These are phyloP conservation scores for Lentinula boryana DNA, from an alignment of 768 basidiomycete species.

Conservation along the genomic window DNA sequence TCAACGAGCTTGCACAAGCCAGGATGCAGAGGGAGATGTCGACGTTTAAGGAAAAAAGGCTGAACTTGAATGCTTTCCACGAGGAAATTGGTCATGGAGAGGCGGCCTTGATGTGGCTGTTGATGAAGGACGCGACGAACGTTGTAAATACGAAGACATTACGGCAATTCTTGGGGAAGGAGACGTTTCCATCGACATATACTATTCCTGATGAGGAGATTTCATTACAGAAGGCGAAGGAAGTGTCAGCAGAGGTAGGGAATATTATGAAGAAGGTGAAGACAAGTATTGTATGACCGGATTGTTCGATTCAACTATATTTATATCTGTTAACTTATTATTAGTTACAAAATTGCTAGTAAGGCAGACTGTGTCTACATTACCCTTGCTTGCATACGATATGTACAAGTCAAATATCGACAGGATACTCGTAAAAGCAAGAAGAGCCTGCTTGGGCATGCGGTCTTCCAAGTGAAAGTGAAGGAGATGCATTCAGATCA, in stretches of 20 bases:
- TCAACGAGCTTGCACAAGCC: constrained; percentile 29
- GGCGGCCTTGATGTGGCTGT: constrained; percentile 28
- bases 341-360: too few relatives aligned
- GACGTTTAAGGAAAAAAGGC: constrained; percentile 14
- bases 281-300: too few relatives aligned
- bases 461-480: too few relatives aligned
- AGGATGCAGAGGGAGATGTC: constrained; percentile 30
- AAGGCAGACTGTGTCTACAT: too few relatives aligned
- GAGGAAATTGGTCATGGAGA: constrained; percentile 37
- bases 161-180: background rate
- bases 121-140: constrained; percentile 17
- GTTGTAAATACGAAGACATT: background rate
- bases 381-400: too few relatives aligned
- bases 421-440: too few relatives aligned
- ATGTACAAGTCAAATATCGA: too few relatives aligned
- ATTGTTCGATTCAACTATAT: too few relatives aligned
- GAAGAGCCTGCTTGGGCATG: too few relatives aligned
- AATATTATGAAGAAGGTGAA: background rate
- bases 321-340: too few relatives aligned
- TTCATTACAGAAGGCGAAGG: background rate
- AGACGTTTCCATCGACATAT: constrained; percentile 2
- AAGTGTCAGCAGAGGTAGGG: background rate
- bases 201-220: background rate
- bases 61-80: constrained; percentile 25
- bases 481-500: too few relatives aligned